Evolutionary conservation across 129 eudicot genomes (phyloP), one percentile per base, ranked within the genome.

Genomic region (Flaveria trinervia): DNA sequence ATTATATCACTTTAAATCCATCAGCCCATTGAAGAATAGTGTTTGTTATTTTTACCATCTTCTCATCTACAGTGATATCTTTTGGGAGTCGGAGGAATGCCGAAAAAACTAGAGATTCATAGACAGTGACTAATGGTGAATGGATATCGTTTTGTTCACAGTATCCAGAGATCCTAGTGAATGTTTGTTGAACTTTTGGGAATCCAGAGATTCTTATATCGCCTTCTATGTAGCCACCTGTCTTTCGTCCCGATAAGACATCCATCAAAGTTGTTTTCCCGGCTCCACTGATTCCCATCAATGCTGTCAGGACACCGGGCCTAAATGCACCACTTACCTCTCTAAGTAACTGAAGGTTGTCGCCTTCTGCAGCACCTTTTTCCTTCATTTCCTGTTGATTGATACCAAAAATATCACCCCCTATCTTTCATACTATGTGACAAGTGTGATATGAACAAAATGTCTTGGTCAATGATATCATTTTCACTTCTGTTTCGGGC

Each of bases 241-340:
- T 82, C 71, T 86, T 86, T 65, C 90, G 78, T 68, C 90, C 90
- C 4, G 90, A 72, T 66, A 86, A 82, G 4, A 86, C 90, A 72
- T 86, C 90, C 83, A 86, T 23, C 10, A 86, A 64, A 26, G 90
- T 86, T 39, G 90, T 86, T 76, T 86, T 86, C 62, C 90, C 88
- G 14, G 88, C 90, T 50, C 90, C 90, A 44, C 84, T 86, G 4
- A 86, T 79, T 39, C 90, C 90, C 88, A 86, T 84, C 49, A 86
- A 68, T 10, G 90, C 90, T 18, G 90, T 86, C 16, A 86, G 74
- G 39, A 86, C 72, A 10, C 88, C 90, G 2, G 90, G 90, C 71
- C 72, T 72, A 54, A 84, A 86, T 14, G 83, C 77, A 12, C 90
- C 88, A 15, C 80, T 84, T 72, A 86, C 83, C 9, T 80, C 82